These are phyloP conservation scores for Suillus brevipes DNA, from an alignment of 768 basidiomycete species.

Conservation along the genomic window DNA sequence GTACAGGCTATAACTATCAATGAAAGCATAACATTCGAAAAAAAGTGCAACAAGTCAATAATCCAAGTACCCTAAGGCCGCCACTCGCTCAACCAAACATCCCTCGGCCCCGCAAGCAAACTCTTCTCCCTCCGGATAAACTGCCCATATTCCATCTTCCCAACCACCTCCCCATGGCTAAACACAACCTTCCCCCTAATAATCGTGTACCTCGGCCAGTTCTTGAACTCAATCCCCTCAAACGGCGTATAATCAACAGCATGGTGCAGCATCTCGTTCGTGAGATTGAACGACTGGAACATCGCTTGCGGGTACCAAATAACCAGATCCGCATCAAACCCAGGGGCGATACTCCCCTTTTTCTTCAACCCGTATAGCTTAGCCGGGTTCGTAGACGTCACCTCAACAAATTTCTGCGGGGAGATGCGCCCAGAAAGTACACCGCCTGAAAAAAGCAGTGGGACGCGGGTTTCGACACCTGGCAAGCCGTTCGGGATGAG, in stretches of 20 bases:
- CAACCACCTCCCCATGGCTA: slow-evolving; percentile 18
- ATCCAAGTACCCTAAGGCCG: slow-evolving; percentile 5
- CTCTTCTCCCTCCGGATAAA: slow-evolving; percentile 15
- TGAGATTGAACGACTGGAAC: slow-evolving; percentile 17
- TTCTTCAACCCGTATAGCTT: slow-evolving; percentile 37
- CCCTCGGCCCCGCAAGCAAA: slow-evolving; percentile 13
- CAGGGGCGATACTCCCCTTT: slow-evolving; percentile 34
- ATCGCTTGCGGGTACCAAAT: slow-evolving; percentile 25
- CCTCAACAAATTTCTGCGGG: slow-evolving; percentile 33
- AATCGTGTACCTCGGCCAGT: slow-evolving; percentile 34
- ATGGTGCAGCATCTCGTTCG: slow-evolving; percentile 29
- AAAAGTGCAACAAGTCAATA: slow-evolving; percentile 3
- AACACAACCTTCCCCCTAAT: slow-evolving; percentile 21
- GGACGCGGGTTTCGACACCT: slow-evolving; percentile 35
- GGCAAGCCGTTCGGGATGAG: slow-evolving; percentile 36
- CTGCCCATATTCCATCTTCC: slow-evolving; percentile 15
- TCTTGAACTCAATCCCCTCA: slow-evolving; percentile 32
- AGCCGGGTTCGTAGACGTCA: slow-evolving; percentile 34
- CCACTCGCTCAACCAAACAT: slow-evolving; percentile 15
- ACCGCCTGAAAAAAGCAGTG: slow-evolving; percentile 32
- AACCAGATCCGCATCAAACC: slow-evolving; percentile 36
- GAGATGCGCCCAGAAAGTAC: slow-evolving; percentile 32
- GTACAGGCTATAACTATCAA: slow-evolving; percentile 17
- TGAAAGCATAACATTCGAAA: slow-evolving; percentile 31
- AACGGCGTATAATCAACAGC: slow-evolving; percentile 36